phyloP scores from a whole-genome alignment of 2,329 filamentous ascomycete species.

The Orbilia oligospora region DNA sequence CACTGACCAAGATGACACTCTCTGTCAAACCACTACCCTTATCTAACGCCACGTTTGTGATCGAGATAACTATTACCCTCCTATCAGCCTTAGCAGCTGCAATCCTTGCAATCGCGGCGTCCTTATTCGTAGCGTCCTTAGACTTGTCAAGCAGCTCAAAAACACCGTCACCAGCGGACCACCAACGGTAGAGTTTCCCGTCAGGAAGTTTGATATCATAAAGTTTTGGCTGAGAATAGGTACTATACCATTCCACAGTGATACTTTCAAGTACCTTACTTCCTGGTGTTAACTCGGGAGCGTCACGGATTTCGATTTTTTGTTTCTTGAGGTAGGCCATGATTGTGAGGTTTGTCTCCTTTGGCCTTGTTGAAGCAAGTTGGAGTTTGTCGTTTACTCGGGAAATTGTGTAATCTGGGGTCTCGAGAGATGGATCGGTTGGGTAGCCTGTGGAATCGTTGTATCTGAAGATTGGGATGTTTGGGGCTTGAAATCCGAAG shows the following conservation, averaged over 20 bases:
- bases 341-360: constrained; percentile 17
- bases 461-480: constrained; percentile 21
- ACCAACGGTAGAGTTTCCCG: constrained; percentile 38
- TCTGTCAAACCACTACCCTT: constrained; percentile 18
- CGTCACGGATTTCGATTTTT: constrained; percentile 39
- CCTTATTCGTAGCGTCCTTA: constrained; percentile 3
- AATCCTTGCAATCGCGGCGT: constrained; percentile 5
- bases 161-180: neutral
- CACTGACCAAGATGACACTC: constrained; percentile 30
- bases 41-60: constrained; percentile 1
- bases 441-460: constrained; percentile 9
- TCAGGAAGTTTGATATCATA: constrained; percentile 25
- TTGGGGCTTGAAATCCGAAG: constrained; percentile 8
- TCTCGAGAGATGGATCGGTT: neutral
- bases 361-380: constrained; percentile 7
- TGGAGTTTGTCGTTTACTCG: constrained; percentile 51
- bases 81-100: neutral
- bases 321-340: constrained; percentile 45
- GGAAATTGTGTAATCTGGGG: constrained; percentile 6
- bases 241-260: constrained; percentile 31
- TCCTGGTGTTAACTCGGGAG: constrained; percentile 6
- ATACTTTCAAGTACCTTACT: constrained; percentile 25
- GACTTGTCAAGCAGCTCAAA: constrained; percentile 41
- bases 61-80: constrained; percentile 8
- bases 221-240: constrained; percentile 36